phyloP scores from a whole-genome alignment of 768 basidiomycete genomes.

The Boletellus sp. region DNA sequence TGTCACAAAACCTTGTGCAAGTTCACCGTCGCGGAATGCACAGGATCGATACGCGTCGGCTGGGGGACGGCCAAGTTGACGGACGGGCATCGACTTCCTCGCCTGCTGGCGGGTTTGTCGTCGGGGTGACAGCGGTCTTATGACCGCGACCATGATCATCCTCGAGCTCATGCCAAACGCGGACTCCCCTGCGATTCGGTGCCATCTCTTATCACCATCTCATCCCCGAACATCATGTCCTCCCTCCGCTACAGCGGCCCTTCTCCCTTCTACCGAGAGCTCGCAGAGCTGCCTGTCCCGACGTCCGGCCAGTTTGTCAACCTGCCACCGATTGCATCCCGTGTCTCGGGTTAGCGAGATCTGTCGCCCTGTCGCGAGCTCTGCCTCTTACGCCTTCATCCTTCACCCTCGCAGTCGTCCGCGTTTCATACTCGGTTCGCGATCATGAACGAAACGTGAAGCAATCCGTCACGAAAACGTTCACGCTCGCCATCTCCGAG shows the following conservation, averaged over 20 bases:
- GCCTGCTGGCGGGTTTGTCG: too few relatives aligned
- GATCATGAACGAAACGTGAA: conserved; percentile 52
- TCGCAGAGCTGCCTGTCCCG: conserved; percentile 40
- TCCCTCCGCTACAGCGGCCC: conserved; percentile 19
- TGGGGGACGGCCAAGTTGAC: too few relatives aligned
- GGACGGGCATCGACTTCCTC: too few relatives aligned
- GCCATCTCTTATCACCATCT: too few relatives aligned
- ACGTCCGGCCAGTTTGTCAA: conserved; percentile 34
- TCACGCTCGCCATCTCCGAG: conserved; percentile 26
- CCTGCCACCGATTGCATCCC: conserved; percentile 8
- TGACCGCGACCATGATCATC: too few relatives aligned
- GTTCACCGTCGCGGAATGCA: too few relatives aligned
- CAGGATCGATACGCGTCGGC: too few relatives aligned
- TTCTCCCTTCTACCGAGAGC: conserved; percentile 30
- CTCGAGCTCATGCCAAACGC: too few relatives aligned
- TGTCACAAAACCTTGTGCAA: too few relatives aligned
- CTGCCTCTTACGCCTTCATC: too few relatives aligned
- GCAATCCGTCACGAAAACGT: conserved; percentile 39
- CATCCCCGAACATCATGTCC: conserved; percentile 11
- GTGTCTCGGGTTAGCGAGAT: conserved; percentile 13
- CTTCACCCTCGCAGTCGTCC: conserved; percentile 31
- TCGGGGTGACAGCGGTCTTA: too few relatives aligned
- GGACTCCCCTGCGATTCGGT: too few relatives aligned
- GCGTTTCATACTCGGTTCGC: conserved; percentile 43
- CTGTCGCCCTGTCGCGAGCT: neutral